Evolutionary conservation across 225 moss, liverwort and hornwort species (phyloP), one percentile per base, ranked within the genome.

Genomic region (Rhytidiadelphus loreus): DNA sequence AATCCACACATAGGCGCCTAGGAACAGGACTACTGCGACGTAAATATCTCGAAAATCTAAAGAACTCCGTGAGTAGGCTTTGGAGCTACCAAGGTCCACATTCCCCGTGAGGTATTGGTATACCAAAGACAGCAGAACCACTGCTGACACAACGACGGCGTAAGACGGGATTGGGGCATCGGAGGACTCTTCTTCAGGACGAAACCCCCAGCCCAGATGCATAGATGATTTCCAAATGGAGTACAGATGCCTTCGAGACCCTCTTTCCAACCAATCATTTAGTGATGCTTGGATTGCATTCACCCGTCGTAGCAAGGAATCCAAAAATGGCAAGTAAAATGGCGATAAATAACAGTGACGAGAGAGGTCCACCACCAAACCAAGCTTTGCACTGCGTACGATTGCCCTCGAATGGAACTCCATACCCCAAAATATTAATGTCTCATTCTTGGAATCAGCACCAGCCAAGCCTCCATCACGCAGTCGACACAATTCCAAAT

Each of bases 231-330:
- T 71, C 32, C 48, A 32, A 4, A 32, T 12, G 74, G 50, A 32
- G 12, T 12, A 48, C 12, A 32, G 0, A 74, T 2, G 32, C 30
- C 46, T 18, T 74, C 2, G 50, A 74, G 20, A 12, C 32, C 20
- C 29, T 12, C 32, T 7, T 20, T 7, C 11, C 30, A 30, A 32
- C 74, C 32, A 74, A 20, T 32, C 50, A 74, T 4, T 50, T 0
- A 75, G 20, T 50, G 75, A 7, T 21, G 32, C 50, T 50, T 75
- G 50, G 32, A 50, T 0, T 32, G 21, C 12, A 32, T 12, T 32
- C 20, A 20, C 4, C 7, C 0, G 0, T 50, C 7, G 50, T 32
- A 33, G 50, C 0, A 1, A 0, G 4, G 1, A 8, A 32, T 33
- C 12, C 12, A 12, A 19, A 12, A 20, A 0, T n/a, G n/a, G n/a